Conservation (phyloP, 2,329 filamentous ascomycete genomes). For the Orbilia javanica region DNA sequence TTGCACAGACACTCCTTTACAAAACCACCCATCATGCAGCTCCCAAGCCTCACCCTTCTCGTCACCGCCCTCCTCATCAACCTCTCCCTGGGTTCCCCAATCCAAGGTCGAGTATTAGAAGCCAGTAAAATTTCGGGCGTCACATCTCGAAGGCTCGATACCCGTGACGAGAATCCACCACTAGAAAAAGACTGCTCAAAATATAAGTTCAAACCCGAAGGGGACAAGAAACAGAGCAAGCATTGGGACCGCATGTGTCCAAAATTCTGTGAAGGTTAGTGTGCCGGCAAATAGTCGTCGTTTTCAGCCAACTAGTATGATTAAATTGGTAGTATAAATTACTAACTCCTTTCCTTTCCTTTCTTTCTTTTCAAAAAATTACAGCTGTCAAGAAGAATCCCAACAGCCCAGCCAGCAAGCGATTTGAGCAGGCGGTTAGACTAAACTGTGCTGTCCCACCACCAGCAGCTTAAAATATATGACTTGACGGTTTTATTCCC, state of each 20-base stretch:
- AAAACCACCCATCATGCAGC: neutral
- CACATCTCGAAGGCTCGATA: neutral
- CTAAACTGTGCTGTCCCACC: neutral
- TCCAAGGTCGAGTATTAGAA: neutral
- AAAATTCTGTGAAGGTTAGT: neutral
- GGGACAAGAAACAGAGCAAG: neutral
- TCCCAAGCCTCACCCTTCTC: slow-evolving; percentile 1
- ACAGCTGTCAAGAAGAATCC: neutral
- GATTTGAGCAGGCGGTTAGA: neutral
- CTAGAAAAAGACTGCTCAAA: neutral
- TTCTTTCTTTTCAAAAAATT: neutral
- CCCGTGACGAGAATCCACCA: neutral
- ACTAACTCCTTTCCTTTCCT: neutral
- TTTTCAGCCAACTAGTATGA: too few species aligned
- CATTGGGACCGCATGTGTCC: neutral
- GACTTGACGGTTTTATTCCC: neutral
- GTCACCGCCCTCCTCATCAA: slow-evolving; percentile 1
- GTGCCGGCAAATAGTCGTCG: neutral
- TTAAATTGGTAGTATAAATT: too few species aligned
- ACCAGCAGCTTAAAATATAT: neutral
- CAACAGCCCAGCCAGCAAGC: neutral
- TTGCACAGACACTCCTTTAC: neutral
- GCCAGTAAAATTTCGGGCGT: neutral
- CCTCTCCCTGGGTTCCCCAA: slow-evolving; percentile 7
- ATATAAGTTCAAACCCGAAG: neutral